A percentile compares a stretch with the other conserved stretches of the same genome.
These are phyloP conservation scores for Clitoria ternatea DNA, from an alignment of 306 rosid genomes.

Conservation along the genomic window DNA sequence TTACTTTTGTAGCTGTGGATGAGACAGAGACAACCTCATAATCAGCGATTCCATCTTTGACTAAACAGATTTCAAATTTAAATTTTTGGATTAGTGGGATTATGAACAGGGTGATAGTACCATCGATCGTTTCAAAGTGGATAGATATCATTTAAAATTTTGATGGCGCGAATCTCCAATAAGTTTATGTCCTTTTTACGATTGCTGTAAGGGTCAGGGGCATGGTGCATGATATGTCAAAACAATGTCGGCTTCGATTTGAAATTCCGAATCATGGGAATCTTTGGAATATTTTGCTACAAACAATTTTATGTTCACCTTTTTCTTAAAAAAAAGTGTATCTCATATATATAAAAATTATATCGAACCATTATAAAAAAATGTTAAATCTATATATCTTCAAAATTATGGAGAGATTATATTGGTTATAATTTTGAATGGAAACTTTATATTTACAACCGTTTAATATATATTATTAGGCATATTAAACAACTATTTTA, in stretches of 20 bases:
- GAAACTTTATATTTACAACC: too few relatives aligned
- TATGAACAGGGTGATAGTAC: neutral
- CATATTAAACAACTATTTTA: too few relatives aligned
- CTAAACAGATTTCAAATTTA: conserved; percentile 21
- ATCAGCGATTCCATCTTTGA: conserved; percentile 25
- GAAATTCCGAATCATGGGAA: conserved; percentile 1
- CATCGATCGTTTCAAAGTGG: conserved; percentile 15
- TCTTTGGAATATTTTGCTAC: neutral
- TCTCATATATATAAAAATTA: too few relatives aligned
- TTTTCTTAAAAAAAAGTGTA: neutral
- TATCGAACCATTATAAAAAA: too few relatives aligned
- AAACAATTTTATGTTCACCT: neutral
- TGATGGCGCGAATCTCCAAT: conserved; percentile 24
- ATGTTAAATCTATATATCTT: too few relatives aligned
- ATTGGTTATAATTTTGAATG: too few relatives aligned
- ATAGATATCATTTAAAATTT: conserved; percentile 7
- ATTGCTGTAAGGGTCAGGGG: conserved; percentile 13
- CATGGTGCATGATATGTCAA: conserved; percentile 8
- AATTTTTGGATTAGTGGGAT: conserved; percentile 16
- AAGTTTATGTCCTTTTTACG: conserved; percentile 6
- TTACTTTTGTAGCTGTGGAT: conserved; percentile 23
- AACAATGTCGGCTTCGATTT: conserved; percentile 22
- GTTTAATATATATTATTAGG: too few relatives aligned
- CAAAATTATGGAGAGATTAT: too few relatives aligned
- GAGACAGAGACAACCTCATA: conserved; percentile 11